These are phyloP conservation scores for Xylaria telfairii DNA, from an alignment of 495 filamentous ascomycete species.

Conservation along the genomic window DNA sequence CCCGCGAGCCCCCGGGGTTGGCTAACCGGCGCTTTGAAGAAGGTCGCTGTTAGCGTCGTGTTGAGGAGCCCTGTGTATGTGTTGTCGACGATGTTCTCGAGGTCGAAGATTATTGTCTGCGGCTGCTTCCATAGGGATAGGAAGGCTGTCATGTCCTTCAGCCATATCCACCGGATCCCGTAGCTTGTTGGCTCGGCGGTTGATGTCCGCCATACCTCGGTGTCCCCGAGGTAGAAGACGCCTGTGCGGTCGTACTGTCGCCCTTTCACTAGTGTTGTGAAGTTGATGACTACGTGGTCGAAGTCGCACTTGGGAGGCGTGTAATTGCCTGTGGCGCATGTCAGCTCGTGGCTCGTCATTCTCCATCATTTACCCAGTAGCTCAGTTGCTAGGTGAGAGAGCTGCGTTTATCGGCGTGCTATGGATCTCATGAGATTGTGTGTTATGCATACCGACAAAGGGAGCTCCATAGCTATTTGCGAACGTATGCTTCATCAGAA, in stretches of 20 bases:
- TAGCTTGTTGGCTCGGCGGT: slow-evolving; percentile 81
- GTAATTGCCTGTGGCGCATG: slow-evolving; percentile 63
- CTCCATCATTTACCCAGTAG: not conserved
- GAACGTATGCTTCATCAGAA: slow-evolving; percentile 77
- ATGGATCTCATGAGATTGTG: not conserved
- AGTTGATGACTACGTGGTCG: slow-evolving; percentile 82
- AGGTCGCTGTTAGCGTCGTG: slow-evolving; percentile 79
- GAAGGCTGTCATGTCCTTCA: slow-evolving; percentile 85
- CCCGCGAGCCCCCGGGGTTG: slow-evolving; percentile 30
- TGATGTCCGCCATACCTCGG: slow-evolving; percentile 85
- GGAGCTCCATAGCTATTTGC: slow-evolving; percentile 79
- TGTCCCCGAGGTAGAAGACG: slow-evolving; percentile 82
- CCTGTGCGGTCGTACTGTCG: slow-evolving; percentile 83
- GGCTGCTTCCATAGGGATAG: slow-evolving; percentile 69
- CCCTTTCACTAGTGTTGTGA: slow-evolving; percentile 77
- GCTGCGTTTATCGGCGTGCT: not conserved
- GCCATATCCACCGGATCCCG: slow-evolving; percentile 77
- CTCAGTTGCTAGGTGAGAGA: not conserved
- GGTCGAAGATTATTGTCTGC: slow-evolving; percentile 83
- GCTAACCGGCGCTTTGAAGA: slow-evolving; percentile 63
- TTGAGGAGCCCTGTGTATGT: slow-evolving; percentile 82
- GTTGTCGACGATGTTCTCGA: slow-evolving; percentile 76
- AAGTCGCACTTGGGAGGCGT: slow-evolving; percentile 77
- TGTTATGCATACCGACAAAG: slow-evolving; percentile 67
- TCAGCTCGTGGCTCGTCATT: not conserved